Evolutionary conservation across 2,329 filamentous ascomycete genomes (phyloP).

Genomic region (Fusarium redolens): DNA sequence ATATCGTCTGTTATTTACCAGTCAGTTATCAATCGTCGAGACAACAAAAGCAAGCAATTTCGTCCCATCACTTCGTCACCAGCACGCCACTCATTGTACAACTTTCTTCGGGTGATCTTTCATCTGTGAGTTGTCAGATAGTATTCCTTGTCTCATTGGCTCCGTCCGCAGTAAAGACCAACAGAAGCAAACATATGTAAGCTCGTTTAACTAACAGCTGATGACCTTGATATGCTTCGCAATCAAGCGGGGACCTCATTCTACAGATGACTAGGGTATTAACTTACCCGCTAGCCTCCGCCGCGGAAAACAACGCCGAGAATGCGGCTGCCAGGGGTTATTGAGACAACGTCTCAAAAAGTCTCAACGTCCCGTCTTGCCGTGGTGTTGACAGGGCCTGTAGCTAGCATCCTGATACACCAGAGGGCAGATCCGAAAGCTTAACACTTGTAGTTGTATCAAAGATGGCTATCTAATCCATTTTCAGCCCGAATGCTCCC

Average conservation of each 20-base stretch:
- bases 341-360: not conserved
- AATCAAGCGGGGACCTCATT: constrained; percentile 4
- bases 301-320: constrained; percentile 8
- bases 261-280: not conserved
- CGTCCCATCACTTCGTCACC: not conserved
- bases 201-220: not conserved
- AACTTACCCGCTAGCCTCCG: constrained; percentile 16
- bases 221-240: not conserved
- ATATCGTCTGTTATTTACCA: not conserved
- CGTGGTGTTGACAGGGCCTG: constrained; percentile 1
- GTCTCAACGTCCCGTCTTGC: constrained; percentile 6
- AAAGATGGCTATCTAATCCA: not conserved
- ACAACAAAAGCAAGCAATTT: constrained; percentile 23
- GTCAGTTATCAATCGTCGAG: constrained; percentile 3
- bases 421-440: constrained; percentile 7
- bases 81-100: not conserved
- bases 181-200: constrained; percentile 24
- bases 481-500: not conserved
- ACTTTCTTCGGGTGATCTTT: not conserved
- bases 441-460: not conserved
- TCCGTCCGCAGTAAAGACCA: not conserved
- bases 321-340: constrained; percentile 10
- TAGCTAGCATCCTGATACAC: not conserved
- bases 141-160: constrained; percentile 10
- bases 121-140: not conserved